These are phyloP conservation scores for Tothia fuscella DNA, from an alignment of 2,329 filamentous ascomycete genomes.

Conservation along the genomic window DNA sequence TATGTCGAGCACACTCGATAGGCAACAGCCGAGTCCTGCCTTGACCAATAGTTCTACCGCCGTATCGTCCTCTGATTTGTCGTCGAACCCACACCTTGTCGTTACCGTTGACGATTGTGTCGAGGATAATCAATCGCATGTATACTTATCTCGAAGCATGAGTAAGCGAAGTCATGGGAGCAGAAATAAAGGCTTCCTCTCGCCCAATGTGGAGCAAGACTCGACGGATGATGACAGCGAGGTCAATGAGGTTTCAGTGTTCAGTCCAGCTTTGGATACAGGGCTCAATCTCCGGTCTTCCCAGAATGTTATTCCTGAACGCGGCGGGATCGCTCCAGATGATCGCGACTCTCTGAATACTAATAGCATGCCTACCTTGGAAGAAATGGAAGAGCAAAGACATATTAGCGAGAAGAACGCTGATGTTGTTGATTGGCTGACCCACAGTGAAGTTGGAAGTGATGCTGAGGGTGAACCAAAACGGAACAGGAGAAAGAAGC, in stretches of 20 bases:
- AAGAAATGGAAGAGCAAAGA: slow-evolving; percentile 37
- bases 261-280: too few species aligned
- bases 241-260: too few species aligned
- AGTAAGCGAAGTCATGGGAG: slow-evolving; percentile 1
- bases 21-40: too few species aligned
- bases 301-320: too few species aligned
- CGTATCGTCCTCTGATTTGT: too few species aligned
- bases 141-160: background rate
- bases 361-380: slow-evolving; percentile 34
- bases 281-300: too few species aligned
- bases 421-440: slow-evolving; percentile 43
- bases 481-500: slow-evolving; percentile 17
- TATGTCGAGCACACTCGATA: too few species aligned
- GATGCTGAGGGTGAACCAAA: slow-evolving; percentile 27
- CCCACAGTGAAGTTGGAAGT: slow-evolving; percentile 33
- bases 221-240: slow-evolving; percentile 20
- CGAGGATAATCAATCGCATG: background rate
- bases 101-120: slow-evolving; percentile 6
- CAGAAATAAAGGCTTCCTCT: slow-evolving; percentile 24
- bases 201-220: slow-evolving; percentile 24
- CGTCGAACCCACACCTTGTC: slow-evolving; percentile 7
- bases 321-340: slow-evolving; percentile 33
- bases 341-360: slow-evolving; percentile 30
- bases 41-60: too few species aligned
- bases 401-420: slow-evolving; percentile 38